A percentile compares a stretch with the other conserved stretches of the same genome.
Evolutionary conservation across 2,329 filamentous ascomycete species (phyloP).

Genomic region (Boeremia exigua): DNA sequence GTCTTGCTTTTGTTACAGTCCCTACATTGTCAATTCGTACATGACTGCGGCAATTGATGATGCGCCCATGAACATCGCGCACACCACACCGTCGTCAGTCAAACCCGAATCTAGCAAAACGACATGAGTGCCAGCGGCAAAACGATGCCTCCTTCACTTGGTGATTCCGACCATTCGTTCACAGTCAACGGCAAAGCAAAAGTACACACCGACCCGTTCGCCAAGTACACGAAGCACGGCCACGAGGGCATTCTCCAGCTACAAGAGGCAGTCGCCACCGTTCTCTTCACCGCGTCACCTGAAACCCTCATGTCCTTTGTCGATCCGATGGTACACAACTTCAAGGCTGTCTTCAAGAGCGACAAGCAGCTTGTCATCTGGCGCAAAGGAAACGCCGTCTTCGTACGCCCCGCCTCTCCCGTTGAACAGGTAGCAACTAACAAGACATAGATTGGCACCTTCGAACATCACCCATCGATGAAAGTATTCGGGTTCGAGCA

Average conservation of each 20-base stretch:
- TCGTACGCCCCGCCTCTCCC: conserved; percentile 3
- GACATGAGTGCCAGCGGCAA: background rate
- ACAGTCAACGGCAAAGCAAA: background rate
- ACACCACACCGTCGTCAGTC: background rate
- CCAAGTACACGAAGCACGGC: conserved; percentile 3
- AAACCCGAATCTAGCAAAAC: background rate
- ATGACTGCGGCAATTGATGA: background rate
- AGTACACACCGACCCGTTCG: conserved; percentile 19
- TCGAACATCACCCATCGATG: conserved; percentile 17
- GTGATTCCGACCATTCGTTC: background rate
- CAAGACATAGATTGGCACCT: conserved; percentile 20
- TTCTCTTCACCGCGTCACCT: conserved; percentile 16
- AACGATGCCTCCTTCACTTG: conserved; percentile 1
- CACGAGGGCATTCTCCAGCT: conserved; percentile 8
- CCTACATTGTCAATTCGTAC: background rate
- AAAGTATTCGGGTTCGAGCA: conserved; percentile 22
- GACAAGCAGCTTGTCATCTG: conserved; percentile 25
- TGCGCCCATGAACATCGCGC: background rate
- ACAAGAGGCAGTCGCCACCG: conserved; percentile 25
- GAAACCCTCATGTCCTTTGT: conserved; percentile 16
- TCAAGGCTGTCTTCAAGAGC: conserved; percentile 24
- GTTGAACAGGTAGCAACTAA: background rate
- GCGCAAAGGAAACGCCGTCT: conserved; percentile 27
- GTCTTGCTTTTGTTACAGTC: background rate
- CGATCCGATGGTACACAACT: conserved; percentile 13